Percentiles rank a stretch among this genome's conserved stretches.
Conservation (phyloP, 2,329 filamentous ascomycete species). For the Fusarium penzigii region DNA sequence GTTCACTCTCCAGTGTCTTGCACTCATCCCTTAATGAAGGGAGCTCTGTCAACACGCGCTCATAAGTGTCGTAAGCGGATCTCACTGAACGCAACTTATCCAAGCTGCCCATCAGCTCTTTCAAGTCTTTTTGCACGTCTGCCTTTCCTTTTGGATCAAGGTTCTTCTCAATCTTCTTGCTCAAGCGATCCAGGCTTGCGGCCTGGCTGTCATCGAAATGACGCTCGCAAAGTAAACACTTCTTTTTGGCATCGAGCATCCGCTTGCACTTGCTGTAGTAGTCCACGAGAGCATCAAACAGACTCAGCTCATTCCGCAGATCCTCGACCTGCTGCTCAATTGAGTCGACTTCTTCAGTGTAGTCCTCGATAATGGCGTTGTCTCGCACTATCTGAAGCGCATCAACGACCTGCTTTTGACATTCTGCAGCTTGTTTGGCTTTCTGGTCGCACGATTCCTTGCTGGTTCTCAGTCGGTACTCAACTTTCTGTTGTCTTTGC, state of each 20-base stretch:
- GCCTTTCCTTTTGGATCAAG: slow-evolving; percentile 63
- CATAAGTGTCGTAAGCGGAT: slow-evolving; percentile 72
- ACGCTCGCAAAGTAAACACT: slow-evolving; percentile 76
- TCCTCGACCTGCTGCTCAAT: slow-evolving; percentile 60
- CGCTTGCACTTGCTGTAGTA: slow-evolving; percentile 72
- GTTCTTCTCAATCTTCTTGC: slow-evolving; percentile 65
- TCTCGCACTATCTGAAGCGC: slow-evolving; percentile 49
- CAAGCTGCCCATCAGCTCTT: slow-evolving; percentile 50
- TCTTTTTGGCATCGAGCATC: slow-evolving; percentile 65
- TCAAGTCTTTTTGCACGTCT: slow-evolving; percentile 62
- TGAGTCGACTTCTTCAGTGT: slow-evolving; percentile 50
- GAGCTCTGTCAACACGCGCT: slow-evolving; percentile 70
- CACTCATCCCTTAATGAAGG: slow-evolving; percentile 68
- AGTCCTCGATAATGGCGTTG: slow-evolving; percentile 53
- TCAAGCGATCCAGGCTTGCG: slow-evolving; percentile 61
- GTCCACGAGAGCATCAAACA: slow-evolving; percentile 67
- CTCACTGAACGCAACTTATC: slow-evolving; percentile 63
- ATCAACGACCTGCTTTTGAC: slow-evolving; percentile 56
- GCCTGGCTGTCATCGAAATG: slow-evolving; percentile 62
- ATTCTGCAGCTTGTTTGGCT: slow-evolving; percentile 60
- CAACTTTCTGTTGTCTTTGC: slow-evolving; percentile 74
- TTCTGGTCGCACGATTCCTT: slow-evolving; percentile 67
- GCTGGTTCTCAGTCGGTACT: slow-evolving; percentile 68
- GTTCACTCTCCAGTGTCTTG: slow-evolving; percentile 61
- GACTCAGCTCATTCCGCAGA: slow-evolving; percentile 66